These are phyloP conservation scores for Xylaria digitata DNA, from an alignment of 2,329 filamentous ascomycete genomes.

Conservation along the genomic window DNA sequence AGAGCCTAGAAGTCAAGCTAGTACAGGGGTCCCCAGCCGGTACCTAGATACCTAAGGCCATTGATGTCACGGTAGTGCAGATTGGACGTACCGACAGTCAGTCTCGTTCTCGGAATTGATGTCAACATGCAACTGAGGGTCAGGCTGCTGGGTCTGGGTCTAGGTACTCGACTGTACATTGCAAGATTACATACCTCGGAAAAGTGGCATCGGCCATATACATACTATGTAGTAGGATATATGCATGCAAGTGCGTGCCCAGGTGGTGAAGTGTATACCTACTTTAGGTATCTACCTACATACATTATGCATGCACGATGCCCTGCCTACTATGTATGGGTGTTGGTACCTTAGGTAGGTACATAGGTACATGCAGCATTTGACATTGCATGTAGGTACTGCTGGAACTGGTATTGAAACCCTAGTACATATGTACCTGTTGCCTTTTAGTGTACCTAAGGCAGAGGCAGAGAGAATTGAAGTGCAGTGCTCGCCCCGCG, in stretches of 20 bases:
- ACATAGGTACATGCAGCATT: not conserved
- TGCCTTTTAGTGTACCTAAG: no score
- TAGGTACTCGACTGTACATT: not conserved
- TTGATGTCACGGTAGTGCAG: not conserved
- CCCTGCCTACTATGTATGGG: not conserved
- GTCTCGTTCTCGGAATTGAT: not conserved
- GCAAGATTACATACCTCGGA: not conserved
- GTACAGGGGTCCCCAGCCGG: not conserved
- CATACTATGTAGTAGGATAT: not conserved
- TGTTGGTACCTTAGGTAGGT: not conserved
- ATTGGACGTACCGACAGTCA: not conserved
- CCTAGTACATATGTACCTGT: no score
- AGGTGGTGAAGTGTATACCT: not conserved
- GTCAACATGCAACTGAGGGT: constrained; percentile 1
- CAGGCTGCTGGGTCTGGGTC: not conserved
- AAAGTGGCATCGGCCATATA: constrained; percentile 13
- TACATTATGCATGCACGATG: not conserved
- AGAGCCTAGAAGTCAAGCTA: not conserved
- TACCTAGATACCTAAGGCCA: not conserved
- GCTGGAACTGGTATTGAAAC: no score
- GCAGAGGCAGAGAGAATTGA: no score
- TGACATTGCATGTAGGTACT: not conserved
- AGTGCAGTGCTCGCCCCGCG: no score
- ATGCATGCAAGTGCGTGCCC: constrained; percentile 7
- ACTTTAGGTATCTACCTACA: not conserved